Conservation (phyloP, 331 rosid genomes). For the Acacia concinna region DNA sequence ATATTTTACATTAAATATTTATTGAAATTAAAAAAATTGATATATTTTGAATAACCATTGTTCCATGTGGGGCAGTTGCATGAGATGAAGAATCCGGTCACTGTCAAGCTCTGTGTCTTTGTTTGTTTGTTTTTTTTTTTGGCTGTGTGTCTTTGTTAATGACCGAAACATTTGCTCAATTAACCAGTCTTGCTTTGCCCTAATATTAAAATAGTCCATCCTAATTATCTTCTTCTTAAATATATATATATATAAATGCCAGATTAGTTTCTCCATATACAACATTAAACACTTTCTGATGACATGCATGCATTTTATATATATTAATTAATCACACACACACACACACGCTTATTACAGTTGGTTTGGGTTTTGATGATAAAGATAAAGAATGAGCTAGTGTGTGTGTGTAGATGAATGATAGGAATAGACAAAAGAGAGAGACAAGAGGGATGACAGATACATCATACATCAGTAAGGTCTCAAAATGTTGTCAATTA, state of each 20-base stretch:
- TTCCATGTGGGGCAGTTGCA: neutral
- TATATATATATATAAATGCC: too few relatives aligned
- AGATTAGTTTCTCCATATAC: too few relatives aligned
- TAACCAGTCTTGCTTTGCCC: too few relatives aligned
- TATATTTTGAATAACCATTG: neutral
- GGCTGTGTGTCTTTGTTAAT: neutral
- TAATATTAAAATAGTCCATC: too few relatives aligned
- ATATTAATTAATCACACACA: too few relatives aligned
- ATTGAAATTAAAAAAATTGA: neutral
- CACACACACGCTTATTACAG: neutral
- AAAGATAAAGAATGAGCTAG: neutral
- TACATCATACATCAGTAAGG: constrained; percentile 33
- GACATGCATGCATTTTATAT: neutral
- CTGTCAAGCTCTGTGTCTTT: neutral
- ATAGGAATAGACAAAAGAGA: constrained; percentile 37
- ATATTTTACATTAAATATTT: neutral
- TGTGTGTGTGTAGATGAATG: too few relatives aligned
- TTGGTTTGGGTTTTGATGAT: neutral
- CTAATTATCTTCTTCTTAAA: too few relatives aligned
- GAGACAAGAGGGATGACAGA: constrained; percentile 28
- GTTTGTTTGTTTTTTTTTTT: too few relatives aligned
- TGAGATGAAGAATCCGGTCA: neutral
- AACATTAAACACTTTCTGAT: neutral
- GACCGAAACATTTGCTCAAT: neutral
- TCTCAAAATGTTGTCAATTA: constrained; percentile 28